Percentiles rank a stretch among this genome's conserved stretches.
phyloP scores from a whole-genome alignment of 2,329 filamentous ascomycete genomes.

The Penicillium olsonii region DNA sequence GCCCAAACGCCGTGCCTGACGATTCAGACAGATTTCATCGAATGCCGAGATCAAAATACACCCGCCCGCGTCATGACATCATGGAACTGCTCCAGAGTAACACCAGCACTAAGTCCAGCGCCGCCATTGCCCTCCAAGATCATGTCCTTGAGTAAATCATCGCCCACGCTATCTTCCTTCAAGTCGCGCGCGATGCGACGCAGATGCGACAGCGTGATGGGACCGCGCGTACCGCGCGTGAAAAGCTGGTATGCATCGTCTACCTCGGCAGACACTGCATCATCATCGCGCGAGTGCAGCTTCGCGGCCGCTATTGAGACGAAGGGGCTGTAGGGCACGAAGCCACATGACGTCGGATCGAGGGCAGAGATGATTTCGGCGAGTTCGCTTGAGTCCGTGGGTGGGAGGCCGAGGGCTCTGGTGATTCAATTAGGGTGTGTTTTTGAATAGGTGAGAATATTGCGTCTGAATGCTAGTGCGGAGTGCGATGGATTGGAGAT shows the following conservation, averaged over 20 bases:
- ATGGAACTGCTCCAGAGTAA: constrained; percentile 78
- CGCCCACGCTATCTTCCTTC: constrained; percentile 74
- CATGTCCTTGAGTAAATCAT: constrained; percentile 88
- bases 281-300: constrained; percentile 61
- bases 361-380: constrained; percentile 75
- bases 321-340: constrained; percentile 77
- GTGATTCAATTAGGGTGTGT: not conserved
- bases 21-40: not conserved
- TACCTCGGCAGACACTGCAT: constrained; percentile 67
- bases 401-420: constrained; percentile 80
- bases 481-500: not conserved
- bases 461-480: not conserved
- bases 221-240: constrained; percentile 55
- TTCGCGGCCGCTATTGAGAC: constrained; percentile 87
- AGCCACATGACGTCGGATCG: constrained; percentile 79
- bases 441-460: not conserved
- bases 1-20: not conserved
- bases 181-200: constrained; percentile 76
- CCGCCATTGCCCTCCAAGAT: constrained; percentile 90
- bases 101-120: constrained; percentile 68
- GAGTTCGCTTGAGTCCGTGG: constrained; percentile 65
- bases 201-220: constrained; percentile 80
- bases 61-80: constrained; percentile 82
- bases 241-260: constrained; percentile 83
- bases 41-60: constrained; percentile 59